phyloP scores from a whole-genome alignment of 2,329 filamentous ascomycete genomes.

The Phaeosphaeria sp. region DNA sequence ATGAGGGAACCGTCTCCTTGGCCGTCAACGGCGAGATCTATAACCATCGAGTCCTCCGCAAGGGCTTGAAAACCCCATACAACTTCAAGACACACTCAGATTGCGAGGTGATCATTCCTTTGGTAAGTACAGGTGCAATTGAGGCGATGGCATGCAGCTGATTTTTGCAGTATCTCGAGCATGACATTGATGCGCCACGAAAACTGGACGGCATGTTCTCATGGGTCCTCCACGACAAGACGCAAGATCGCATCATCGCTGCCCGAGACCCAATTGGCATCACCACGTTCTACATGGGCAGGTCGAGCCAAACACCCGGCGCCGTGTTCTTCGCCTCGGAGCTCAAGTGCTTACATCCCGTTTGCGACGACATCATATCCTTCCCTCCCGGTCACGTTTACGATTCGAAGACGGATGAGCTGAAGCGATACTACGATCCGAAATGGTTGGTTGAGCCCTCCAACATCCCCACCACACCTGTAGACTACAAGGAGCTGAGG shows the following conservation, averaged over 20 bases:
- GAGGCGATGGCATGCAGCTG: constrained; percentile 15
- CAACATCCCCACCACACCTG: constrained; percentile 77
- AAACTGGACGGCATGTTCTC: constrained; percentile 99
- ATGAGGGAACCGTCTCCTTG: constrained; percentile 84
- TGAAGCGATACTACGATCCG: constrained; percentile 89
- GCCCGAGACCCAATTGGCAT: constrained; percentile 96
- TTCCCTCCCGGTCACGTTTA: constrained; percentile 97
- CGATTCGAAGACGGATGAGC: constrained; percentile 87
- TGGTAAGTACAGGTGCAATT: constrained; percentile 65
- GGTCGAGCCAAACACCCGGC: constrained; percentile 78
- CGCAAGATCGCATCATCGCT: constrained; percentile 87
- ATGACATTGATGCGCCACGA: constrained; percentile 90
- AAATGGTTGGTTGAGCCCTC: constrained; percentile 84
- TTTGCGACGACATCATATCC: constrained; percentile 92
- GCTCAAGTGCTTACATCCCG: constrained; percentile 88
- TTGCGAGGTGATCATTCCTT: constrained; percentile 97
- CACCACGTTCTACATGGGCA: constrained; percentile 96
- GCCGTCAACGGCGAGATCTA: constrained; percentile 99
- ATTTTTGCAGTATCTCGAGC: constrained; percentile 77
- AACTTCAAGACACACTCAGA: constrained; percentile 99
- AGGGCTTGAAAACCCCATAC: constrained; percentile 81
- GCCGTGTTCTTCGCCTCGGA: constrained; percentile 97
- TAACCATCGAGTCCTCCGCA: constrained; percentile 96
- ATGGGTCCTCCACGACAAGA: constrained; percentile 97
- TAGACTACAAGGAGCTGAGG: constrained; percentile 84